These are phyloP conservation scores for Phytophthora pseudosyringae DNA, from an alignment of 352 stramenopile genomes.

Conservation along the genomic window DNA sequence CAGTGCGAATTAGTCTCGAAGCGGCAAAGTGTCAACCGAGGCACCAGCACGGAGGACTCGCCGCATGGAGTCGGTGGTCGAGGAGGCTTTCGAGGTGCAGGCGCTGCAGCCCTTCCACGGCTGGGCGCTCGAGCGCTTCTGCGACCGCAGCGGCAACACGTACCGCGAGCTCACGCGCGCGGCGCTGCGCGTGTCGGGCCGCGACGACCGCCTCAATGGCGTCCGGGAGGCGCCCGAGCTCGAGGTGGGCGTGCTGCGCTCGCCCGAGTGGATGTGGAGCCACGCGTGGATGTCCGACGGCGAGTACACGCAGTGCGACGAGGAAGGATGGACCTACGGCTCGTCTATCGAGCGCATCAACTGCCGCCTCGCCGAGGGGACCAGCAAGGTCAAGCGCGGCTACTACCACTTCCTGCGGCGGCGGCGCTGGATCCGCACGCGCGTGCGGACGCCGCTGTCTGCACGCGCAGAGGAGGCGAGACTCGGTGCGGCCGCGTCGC, in stretches of 20 bases:
- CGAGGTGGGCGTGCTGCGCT: conserved; percentile 72
- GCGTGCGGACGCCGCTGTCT: conserved; percentile 60
- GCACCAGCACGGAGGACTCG: conserved; percentile 1
- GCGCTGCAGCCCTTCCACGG: conserved; percentile 82
- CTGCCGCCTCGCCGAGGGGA: conserved; percentile 76
- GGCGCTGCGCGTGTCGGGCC: conserved; percentile 41
- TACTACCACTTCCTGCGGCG: conserved; percentile 85
- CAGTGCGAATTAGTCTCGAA: conserved; percentile 25
- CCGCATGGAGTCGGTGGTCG: conserved; percentile 73
- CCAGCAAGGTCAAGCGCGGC: conserved; percentile 72
- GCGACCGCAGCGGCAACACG: conserved; percentile 78
- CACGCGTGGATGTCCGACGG: conserved; percentile 76
- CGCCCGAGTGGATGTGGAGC: conserved; percentile 83
- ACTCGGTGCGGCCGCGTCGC: background rate
- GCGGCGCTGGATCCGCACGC: conserved; percentile 81
- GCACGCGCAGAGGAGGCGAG: background rate
- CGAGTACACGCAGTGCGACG: conserved; percentile 84
- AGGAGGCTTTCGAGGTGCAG: conserved; percentile 90
- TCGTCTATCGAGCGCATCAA: conserved; percentile 87
- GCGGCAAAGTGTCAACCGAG: conserved; percentile 7
- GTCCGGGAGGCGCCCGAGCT: conserved; percentile 41
- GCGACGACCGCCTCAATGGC: conserved; percentile 65
- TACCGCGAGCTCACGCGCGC: conserved; percentile 63
- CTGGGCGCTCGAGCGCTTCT: conserved; percentile 83
- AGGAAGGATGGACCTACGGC: conserved; percentile 88